phyloP scores from a whole-genome alignment of 805 yeast species.

The Kurtzmaniella cleridarum region DNA sequence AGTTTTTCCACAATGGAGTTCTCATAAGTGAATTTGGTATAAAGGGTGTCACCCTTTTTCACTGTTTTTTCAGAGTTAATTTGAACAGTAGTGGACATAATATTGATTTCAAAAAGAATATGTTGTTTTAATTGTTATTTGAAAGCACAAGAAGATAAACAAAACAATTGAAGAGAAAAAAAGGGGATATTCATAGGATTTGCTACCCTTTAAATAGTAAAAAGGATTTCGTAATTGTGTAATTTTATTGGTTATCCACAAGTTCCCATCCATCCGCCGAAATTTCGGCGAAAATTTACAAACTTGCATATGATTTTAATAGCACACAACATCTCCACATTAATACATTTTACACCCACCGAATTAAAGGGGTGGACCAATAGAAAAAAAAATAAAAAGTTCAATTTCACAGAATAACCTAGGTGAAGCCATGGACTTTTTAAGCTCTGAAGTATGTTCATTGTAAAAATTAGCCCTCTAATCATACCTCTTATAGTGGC shows the following conservation, averaged over 20 bases:
- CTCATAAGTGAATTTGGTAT: slow-evolving; percentile 64
- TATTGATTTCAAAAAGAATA: background rate
- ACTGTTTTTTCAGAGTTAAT: slow-evolving; percentile 52
- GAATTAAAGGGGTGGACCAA: too few relatives aligned
- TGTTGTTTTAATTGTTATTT: background rate
- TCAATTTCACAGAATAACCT: too few relatives aligned
- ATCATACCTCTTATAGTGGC: too few relatives aligned
- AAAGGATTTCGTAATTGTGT: background rate
- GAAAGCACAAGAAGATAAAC: background rate
- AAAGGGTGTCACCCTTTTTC: slow-evolving; percentile 46
- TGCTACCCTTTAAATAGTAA: background rate
- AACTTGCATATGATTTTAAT: background rate
- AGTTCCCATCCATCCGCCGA: slow-evolving; percentile 13
- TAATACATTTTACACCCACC: too few relatives aligned
- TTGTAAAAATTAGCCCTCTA: too few relatives aligned
- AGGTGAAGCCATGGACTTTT: too few relatives aligned
- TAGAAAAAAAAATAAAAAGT: too few relatives aligned
- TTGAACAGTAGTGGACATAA: slow-evolving; percentile 39
- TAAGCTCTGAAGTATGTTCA: too few relatives aligned
- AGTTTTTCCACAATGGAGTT: slow-evolving; percentile 64
- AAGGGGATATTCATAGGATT: slow-evolving; percentile 1
- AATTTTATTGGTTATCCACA: too few relatives aligned
- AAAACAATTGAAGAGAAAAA: background rate
- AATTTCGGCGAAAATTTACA: slow-evolving; percentile 19
- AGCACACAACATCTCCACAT: too few relatives aligned